Evolutionary conservation across 2,329 filamentous ascomycete species (phyloP), one percentile per base, ranked within the genome.

Genomic region (Didymella glomerata): DNA sequence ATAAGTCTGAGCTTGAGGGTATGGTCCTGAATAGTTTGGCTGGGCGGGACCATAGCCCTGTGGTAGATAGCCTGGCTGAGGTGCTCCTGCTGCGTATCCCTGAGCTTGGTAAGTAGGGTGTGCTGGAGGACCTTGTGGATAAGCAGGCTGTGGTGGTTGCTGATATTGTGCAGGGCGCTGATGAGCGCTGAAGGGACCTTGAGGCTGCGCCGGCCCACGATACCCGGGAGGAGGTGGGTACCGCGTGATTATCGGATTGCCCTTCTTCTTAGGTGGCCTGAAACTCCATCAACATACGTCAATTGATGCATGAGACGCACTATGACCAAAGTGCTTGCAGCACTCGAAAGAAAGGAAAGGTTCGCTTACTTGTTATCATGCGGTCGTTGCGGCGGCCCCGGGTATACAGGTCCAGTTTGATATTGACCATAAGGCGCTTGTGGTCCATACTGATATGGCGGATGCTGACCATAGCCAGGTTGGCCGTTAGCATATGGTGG

Each of bases 191-290:
- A 71, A 76, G 28, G 69, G 66, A 18, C 63, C 68, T 51, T 74
- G 71, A 44, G 71, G 66, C 56, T 75, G 75, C 45, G 68, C 68
- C 41, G 73, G 74, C 36, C 73, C 71, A 48, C 70, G 75, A 61
- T 82, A 82, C 14, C 80, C 80, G n/a, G 80, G 80, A 28, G 81
- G 81, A 41, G 80, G 81, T 48, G 81, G 79, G 70, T 83, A 83
- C 30, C 78, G 74, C 8, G 81, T 83, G 60, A 83, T 82, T 64
- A 83, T 75, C 7, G 80, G 79, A 60, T 81, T 81, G 20, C 79
- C 76, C 61, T 81, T 82, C 55, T 77, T 79, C 68, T 83, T 83
- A 2, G 69, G 69, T 14, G 69, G 68, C 32, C 74, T 76, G 46
- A 36, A 42, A 34, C 28, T 20, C 25, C 32, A 61, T 73, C 46